Base-by-base conservation (phyloP, 2,329 filamentous ascomycete genomes). In the Stylonectria norvegica region DNA sequence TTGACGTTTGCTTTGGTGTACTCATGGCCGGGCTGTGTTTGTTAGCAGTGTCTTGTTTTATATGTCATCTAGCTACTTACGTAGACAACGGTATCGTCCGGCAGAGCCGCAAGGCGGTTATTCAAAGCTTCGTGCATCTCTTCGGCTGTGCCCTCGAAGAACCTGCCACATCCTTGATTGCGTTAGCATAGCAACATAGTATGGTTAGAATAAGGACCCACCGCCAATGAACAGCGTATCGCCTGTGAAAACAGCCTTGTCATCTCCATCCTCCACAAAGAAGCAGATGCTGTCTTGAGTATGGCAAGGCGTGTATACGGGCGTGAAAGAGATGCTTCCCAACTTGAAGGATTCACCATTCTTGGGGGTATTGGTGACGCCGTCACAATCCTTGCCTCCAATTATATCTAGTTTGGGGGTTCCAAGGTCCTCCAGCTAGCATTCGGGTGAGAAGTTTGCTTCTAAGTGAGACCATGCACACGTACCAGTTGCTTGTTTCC, bases 261-360 rank as follows among this genome's bases (percentile, higher is more conserved):
- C 69, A 34, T 79, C 71, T 15, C 81, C 83, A 58, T 98, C 91
- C 66, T 95, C 80, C 72, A 93, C 82, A 54, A 83, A 88, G 71
- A 83, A 98, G 73, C 93, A 98, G 62, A 98, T 95, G 65, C 90
- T 96, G 69, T 98, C 93, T 69, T 96, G 90, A 2, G 93, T 98
- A 64, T 98, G 93, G 65, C 93, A 98, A 2, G 93, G 93, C 10
- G 93, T 98, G 67, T 97, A 86, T n/a, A 97, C 72, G 17, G 87
- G 86, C 61, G 79, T 91, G 42, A 96, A 85, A 11, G 78, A 76
- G 63, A 98, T 93, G 52, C 77, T 76, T 40, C 93, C 93, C 47
- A 98, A 80, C 48, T 79, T 84, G 72, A 96, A 95, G 3, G 73
- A 79, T 50, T 88, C 80, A 27, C 83, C 81, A 62, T 97, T 79